Evolutionary conservation across 805 yeast genomes (phyloP).

Genomic region (Scheffersomyces amazonensis): DNA sequence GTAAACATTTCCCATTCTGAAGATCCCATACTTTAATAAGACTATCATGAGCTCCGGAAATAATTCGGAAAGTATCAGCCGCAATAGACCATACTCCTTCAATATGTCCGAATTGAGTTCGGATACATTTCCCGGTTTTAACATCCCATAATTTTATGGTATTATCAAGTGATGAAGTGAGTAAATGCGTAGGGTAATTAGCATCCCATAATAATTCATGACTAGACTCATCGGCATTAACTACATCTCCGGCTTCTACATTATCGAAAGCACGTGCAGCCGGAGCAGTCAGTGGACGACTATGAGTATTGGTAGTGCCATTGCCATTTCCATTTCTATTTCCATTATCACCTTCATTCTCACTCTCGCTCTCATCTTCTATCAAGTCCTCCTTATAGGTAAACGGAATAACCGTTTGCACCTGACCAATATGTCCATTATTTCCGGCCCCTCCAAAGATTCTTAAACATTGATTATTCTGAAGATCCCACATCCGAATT

Average conservation of each 20-base stretch:
- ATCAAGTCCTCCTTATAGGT: conserved; percentile 61
- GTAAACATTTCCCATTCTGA: conserved; percentile 91
- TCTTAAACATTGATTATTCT: conserved; percentile 72
- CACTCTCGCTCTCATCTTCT: conserved; percentile 44
- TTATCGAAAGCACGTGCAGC: neutral
- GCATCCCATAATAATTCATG: conserved; percentile 14
- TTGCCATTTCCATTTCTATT: conserved; percentile 11
- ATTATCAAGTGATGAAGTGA: conserved; percentile 87
- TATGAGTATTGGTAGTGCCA: neutral
- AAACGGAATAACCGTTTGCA: conserved; percentile 87
- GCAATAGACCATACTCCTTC: conserved; percentile 98
- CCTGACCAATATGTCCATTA: conserved; percentile 91
- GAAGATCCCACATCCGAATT: conserved; percentile 91
- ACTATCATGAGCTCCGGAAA: conserved; percentile 93
- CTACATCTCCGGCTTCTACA: neutral
- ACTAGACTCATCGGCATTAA: neutral
- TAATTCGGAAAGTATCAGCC: conserved; percentile 92
- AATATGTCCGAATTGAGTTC: conserved; percentile 96
- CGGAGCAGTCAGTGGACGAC: neutral
- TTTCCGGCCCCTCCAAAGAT: conserved; percentile 72
- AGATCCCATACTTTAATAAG: conserved; percentile 92
- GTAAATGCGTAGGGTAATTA: conserved; percentile 73
- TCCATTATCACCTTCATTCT: conserved; percentile 21
- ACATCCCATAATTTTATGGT: conserved; percentile 94
- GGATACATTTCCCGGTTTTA: conserved; percentile 76